phyloP scores from a whole-genome alignment of 768 basidiomycete genomes.

The Asterophora lycoperdoides region DNA sequence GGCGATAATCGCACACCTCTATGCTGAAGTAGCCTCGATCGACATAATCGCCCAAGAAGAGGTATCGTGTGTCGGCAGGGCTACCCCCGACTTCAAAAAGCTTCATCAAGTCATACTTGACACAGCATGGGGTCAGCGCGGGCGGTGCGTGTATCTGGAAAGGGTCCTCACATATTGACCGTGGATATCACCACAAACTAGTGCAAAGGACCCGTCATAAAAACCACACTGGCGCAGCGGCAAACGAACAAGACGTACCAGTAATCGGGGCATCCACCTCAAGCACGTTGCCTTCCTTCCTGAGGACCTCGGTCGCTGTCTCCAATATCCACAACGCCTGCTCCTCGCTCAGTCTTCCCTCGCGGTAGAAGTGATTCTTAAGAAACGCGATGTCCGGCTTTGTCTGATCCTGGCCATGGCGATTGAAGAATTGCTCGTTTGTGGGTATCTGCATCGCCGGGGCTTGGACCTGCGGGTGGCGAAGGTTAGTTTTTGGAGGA shows the following conservation, averaged over 20 bases:
- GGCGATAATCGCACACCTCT: conserved; percentile 48
- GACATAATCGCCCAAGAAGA: conserved; percentile 92
- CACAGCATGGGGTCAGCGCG: conserved; percentile 6
- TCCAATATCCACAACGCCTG: conserved; percentile 93
- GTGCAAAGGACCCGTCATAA: background rate
- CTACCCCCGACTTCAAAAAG: conserved; percentile 92
- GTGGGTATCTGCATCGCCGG: conserved; percentile 93
- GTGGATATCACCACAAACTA: conserved; percentile 97
- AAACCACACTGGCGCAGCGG: background rate
- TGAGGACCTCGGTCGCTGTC: conserved; percentile 79
- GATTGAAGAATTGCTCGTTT: conserved; percentile 89
- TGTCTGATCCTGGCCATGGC: conserved; percentile 62
- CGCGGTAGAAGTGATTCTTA: conserved; percentile 98
- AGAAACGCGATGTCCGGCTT: conserved; percentile 96
- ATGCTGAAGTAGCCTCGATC: conserved; percentile 94
- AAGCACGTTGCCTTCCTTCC: conserved; percentile 83
- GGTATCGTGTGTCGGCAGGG: conserved; percentile 89
- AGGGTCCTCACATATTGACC: conserved; percentile 87
- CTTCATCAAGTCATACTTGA: conserved; percentile 91
- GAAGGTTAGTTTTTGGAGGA: conserved; percentile 1
- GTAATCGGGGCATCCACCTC: conserved; percentile 97
- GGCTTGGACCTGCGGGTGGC: conserved; percentile 78
- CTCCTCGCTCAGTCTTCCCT: conserved; percentile 89
- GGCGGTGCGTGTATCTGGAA: background rate
- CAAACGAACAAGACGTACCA: conserved; percentile 44